phyloP scores from a whole-genome alignment of 1,284 basidiomycete genomes.

The Irpex sp. region DNA sequence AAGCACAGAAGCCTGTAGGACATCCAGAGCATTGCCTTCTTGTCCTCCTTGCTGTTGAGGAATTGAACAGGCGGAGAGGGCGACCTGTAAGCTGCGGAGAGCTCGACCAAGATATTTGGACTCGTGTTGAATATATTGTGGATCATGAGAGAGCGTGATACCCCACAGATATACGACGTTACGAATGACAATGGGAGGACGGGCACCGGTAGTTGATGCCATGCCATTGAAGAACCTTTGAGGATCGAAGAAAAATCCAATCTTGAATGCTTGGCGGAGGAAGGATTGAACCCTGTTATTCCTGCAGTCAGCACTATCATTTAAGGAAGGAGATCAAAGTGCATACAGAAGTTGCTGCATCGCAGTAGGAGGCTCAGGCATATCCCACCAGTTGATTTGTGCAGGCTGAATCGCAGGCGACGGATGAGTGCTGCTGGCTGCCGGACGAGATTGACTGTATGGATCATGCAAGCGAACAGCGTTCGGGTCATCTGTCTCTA shows the following conservation, averaged over 20 bases:
- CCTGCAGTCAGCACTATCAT: background rate
- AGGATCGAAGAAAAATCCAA: constrained; percentile 33
- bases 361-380: constrained; percentile 13
- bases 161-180: constrained; percentile 17
- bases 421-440: constrained; percentile 14
- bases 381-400: constrained; percentile 14
- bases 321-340: background rate
- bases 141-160: constrained; percentile 11
- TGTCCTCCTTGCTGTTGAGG: constrained; percentile 20
- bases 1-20: constrained; percentile 35
- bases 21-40: constrained; percentile 32
- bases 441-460: background rate
- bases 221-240: constrained; percentile 21
- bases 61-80: constrained; percentile 15
- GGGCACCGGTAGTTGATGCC: constrained; percentile 14
- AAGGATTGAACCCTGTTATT: constrained; percentile 27
- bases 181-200: constrained; percentile 13
- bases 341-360: constrained; percentile 13
- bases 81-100: constrained; percentile 22
- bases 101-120: constrained; percentile 19
- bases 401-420: background rate
- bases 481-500: constrained; percentile 13
- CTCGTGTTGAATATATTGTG: constrained; percentile 8
- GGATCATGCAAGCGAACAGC: constrained; percentile 16
- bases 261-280: constrained; percentile 24